phyloP scores from a whole-genome alignment of 495 filamentous ascomycete genomes.

The Neurospora sp. region DNA sequence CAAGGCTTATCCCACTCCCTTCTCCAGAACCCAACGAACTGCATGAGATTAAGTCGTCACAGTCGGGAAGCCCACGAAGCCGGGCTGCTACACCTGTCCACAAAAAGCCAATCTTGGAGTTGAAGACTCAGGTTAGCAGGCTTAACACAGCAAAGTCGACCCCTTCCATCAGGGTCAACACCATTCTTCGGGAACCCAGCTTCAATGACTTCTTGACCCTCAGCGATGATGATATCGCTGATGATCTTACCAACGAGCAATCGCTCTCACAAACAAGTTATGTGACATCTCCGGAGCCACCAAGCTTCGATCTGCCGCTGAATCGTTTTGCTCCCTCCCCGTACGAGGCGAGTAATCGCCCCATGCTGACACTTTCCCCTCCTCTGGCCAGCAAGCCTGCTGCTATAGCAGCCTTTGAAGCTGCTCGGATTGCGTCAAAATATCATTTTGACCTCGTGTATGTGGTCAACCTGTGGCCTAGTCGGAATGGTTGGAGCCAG shows the following conservation, averaged over 20 bases:
- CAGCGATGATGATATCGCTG: conserved; percentile 38
- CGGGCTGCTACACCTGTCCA: neutral
- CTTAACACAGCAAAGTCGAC: neutral
- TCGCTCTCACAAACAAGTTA: neutral
- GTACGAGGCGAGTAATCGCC: neutral
- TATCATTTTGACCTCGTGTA: conserved; percentile 35
- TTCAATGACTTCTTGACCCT: conserved; percentile 35
- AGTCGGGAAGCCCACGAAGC: neutral
- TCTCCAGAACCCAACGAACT: neutral
- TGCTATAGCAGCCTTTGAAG: conserved; percentile 29
- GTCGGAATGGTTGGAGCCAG: conserved; percentile 9
- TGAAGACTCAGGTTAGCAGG: neutral
- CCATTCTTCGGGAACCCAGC: conserved; percentile 29
- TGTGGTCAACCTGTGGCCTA: conserved; percentile 35
- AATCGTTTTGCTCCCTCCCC: conserved; percentile 3
- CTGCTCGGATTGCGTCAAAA: conserved; percentile 27
- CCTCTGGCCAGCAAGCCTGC: conserved; percentile 20
- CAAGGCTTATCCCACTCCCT: conserved; percentile 13
- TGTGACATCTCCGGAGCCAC: neutral
- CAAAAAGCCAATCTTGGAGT: neutral
- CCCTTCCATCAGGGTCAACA: neutral
- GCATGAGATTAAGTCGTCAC: neutral
- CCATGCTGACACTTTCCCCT: conserved; percentile 17
- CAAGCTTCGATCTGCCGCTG: conserved; percentile 10
- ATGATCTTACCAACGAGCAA: conserved; percentile 7